phyloP scores from a whole-genome alignment of 495 filamentous ascomycete genomes.

The Podospora anserina region DNA sequence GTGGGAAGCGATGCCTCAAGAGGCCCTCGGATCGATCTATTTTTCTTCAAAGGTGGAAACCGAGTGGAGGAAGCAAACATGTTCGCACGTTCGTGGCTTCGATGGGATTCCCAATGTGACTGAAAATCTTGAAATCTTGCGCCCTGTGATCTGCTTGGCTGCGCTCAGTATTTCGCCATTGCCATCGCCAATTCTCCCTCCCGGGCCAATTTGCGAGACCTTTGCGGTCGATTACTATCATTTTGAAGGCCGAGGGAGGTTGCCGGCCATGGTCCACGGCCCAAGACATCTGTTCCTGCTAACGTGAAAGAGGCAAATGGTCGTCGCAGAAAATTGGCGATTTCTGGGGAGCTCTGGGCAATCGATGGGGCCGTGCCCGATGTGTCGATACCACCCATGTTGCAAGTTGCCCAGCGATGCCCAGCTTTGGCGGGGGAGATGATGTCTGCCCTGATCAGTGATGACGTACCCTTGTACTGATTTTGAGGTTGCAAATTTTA shows the following conservation, averaged over 20 bases:
- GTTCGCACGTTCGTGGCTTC: not conserved
- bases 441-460: not conserved
- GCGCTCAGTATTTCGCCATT: not conserved
- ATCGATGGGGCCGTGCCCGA: not conserved
- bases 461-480: constrained; percentile 3
- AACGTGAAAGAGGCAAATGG: constrained; percentile 2
- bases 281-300: not conserved
- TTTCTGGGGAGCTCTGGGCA: not conserved
- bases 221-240: not conserved
- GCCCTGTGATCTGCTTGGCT: constrained; percentile 1
- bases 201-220: not conserved
- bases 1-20: not conserved
- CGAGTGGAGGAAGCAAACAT: not conserved
- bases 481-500: not conserved
- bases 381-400: not conserved
- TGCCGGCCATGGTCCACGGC: not conserved
- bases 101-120: not conserved
- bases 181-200: not conserved
- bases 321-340: not conserved
- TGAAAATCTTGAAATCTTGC: constrained; percentile 3
- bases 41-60: not conserved
- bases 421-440: not conserved
- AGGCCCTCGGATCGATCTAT: not conserved
- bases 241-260: not conserved
- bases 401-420: not conserved